A percentile compares a stretch with the other conserved stretches of the same genome.
phyloP scores from a whole-genome alignment of 2,329 filamentous ascomycete genomes.

The Aureobasidium sp. region DNA sequence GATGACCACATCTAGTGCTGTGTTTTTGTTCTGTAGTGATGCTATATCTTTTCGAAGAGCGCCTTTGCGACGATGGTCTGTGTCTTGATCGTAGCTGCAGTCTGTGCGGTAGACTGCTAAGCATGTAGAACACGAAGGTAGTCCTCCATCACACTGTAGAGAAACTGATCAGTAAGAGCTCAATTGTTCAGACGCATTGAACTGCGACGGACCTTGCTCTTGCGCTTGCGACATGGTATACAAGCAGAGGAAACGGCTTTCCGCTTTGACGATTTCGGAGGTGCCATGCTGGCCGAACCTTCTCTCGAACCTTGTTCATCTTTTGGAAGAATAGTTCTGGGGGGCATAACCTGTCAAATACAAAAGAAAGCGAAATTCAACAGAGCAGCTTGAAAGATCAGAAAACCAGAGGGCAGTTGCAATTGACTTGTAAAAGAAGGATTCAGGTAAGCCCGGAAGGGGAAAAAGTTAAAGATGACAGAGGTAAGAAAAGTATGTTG shows the following conservation, averaged over 20 bases:
- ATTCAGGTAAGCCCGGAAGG: neutral
- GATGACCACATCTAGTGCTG: constrained; percentile 36
- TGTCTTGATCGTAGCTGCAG: constrained; percentile 45
- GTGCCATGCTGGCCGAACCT: constrained; percentile 4
- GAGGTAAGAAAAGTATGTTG: constrained; percentile 2
- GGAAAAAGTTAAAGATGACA: neutral
- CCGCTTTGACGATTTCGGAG: constrained; percentile 27
- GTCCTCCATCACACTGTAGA: constrained; percentile 44
- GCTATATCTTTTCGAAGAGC: constrained; percentile 36
- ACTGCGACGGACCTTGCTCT: constrained; percentile 38
- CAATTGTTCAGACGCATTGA: neutral
- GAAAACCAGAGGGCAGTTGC: neutral
- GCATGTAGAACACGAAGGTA: constrained; percentile 46
- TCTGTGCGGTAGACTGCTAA: constrained; percentile 45
- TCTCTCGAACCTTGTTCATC: constrained; percentile 17
- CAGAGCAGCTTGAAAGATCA: neutral
- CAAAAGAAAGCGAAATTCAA: neutral
- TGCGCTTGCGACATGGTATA: constrained; percentile 45
- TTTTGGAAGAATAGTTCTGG: constrained; percentile 17
- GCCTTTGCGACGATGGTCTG: constrained; percentile 40
- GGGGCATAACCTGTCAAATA: constrained; percentile 10
- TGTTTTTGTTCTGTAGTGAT: constrained; percentile 31
- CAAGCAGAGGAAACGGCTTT: constrained; percentile 38
- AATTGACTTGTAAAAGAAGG: neutral
- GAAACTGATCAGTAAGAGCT: neutral